These are phyloP conservation scores for Globisporangium abappressorium DNA, from an alignment of 352 stramenopile genomes.

Conservation along the genomic window DNA sequence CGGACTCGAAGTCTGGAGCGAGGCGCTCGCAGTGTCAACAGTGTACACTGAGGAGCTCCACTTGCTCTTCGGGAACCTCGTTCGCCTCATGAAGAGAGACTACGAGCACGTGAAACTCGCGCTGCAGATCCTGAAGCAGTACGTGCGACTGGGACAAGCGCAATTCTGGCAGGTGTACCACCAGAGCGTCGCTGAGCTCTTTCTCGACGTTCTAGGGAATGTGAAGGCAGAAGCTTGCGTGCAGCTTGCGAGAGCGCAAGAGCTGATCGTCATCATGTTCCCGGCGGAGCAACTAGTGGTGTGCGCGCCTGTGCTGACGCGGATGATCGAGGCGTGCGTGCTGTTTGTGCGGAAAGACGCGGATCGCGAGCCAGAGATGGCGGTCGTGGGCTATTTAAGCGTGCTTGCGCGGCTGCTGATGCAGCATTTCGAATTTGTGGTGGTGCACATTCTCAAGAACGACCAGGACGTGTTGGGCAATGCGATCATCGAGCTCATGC, in stretches of 20 bases:
- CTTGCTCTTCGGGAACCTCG: conserved; percentile 53
- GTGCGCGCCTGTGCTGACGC: conserved; percentile 31
- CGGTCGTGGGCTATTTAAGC: conserved; percentile 60
- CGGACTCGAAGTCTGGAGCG: conserved; percentile 69
- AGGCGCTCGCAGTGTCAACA: conserved; percentile 43
- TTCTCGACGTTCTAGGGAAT: conserved; percentile 53
- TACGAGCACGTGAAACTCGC: conserved; percentile 73
- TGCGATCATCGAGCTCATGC: conserved; percentile 52
- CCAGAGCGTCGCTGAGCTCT: conserved; percentile 30
- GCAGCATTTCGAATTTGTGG: conserved; percentile 40
- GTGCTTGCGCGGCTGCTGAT: conserved; percentile 54
- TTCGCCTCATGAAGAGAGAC: conserved; percentile 72
- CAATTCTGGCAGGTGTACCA: conserved; percentile 78
- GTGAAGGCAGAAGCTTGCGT: conserved; percentile 69
- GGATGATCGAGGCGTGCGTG: conserved; percentile 48
- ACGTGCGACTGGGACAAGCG: conserved; percentile 46
- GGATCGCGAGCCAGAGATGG: conserved; percentile 49
- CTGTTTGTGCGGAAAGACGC: conserved; percentile 35
- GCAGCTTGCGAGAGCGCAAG: conserved; percentile 46
- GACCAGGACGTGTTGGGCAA: conserved; percentile 33
- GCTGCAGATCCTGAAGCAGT: conserved; percentile 56
- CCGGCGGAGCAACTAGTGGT: conserved; percentile 37
- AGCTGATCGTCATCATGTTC: conserved; percentile 37
- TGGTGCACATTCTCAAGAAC: conserved; percentile 41
- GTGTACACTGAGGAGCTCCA: conserved; percentile 72